Evolutionary conservation across 1,284 basidiomycete genomes (phyloP), one percentile per base, ranked within the genome.

Genomic region (Ustilago tritici): DNA sequence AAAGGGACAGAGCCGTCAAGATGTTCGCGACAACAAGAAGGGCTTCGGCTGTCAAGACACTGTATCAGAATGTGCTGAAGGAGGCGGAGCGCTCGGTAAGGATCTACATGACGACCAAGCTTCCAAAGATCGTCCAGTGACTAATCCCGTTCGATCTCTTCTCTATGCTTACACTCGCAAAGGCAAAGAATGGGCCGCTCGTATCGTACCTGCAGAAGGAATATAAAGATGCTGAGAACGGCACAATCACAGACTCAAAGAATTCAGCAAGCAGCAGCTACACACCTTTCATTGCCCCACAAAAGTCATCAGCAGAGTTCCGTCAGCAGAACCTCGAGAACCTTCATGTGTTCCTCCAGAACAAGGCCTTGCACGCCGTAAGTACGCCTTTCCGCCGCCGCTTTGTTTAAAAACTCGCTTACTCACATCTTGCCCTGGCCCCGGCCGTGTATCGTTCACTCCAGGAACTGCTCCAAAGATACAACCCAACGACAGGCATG

Each of bases 401-500:
- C 49, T 41, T 52, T 65, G 74, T 54, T 82, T 6, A 40, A 41
- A 38, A 34, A 3, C n/a, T 19, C 23, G 3, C 43, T 32, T 17
- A 43, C 55, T 28, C 23, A 34, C 17, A 50, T n/a, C 17, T 55
- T 31, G 5, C n/a, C n/a, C 47, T 56, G 15, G 34, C 56, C 50
- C 60, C 31, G 34, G 10, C 17, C 4, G 67, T 94, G 93, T 88
- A 88, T 88, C 88, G 23, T 87, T 95, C 47, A 86, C 95, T 65
- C 54, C 66, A 77, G 74, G 76, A 78, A 41, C 72, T 82, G 23
- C 66, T 77, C 36, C 69, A 80, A 50, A 54, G 93, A 65, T 97
- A 97, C 88, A 95, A 95, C 85, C 94, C 95, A 0, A 88, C 93
- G 12, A 87, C 92, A 56, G 92, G 93, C 80, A 89, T 95, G 81